Evolutionary conservation across 352 stramenopile genomes (phyloP).

Genomic region (Peronospora tabacina): DNA sequence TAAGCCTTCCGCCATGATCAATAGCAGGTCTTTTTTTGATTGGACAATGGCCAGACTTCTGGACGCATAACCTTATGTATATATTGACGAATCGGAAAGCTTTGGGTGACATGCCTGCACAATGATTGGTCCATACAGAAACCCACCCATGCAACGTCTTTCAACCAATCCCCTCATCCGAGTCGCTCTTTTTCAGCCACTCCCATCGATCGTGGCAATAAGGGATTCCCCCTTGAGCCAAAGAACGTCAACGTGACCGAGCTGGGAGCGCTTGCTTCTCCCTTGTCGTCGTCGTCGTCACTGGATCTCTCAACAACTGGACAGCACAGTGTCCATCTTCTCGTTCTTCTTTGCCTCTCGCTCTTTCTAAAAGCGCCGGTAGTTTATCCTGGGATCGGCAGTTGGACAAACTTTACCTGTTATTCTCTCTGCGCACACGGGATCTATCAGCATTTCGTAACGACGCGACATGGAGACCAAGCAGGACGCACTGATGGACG

Average conservation of each 20-base stretch:
- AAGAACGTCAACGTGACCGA: conserved; percentile 9
- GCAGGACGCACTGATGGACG: conserved; percentile 62
- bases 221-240: conserved; percentile 10
- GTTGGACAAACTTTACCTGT: conserved; percentile 8
- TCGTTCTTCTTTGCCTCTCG: background rate
- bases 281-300: background rate
- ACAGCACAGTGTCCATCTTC: conserved; percentile 1
- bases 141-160: background rate
- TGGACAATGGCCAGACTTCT: background rate
- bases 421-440: background rate
- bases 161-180: background rate
- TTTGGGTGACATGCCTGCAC: no score
- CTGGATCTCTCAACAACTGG: conserved; percentile 4
- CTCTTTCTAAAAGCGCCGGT: conserved; percentile 1
- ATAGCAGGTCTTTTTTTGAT: background rate
- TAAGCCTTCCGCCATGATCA: conserved; percentile 23
- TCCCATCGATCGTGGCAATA: no score
- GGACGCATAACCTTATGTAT: background rate
- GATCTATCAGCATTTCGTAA: background rate
- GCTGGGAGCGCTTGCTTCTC: no score
- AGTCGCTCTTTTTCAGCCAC: background rate
- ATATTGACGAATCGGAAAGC: background rate
- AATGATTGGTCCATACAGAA: background rate
- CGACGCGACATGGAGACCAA: conserved; percentile 36
- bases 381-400: conserved; percentile 25